A percentile compares a stretch with the other conserved stretches of the same genome.
Evolutionary conservation across 176 grass and related monocot species (phyloP).

Genomic region (Oryza coarctata): DNA sequence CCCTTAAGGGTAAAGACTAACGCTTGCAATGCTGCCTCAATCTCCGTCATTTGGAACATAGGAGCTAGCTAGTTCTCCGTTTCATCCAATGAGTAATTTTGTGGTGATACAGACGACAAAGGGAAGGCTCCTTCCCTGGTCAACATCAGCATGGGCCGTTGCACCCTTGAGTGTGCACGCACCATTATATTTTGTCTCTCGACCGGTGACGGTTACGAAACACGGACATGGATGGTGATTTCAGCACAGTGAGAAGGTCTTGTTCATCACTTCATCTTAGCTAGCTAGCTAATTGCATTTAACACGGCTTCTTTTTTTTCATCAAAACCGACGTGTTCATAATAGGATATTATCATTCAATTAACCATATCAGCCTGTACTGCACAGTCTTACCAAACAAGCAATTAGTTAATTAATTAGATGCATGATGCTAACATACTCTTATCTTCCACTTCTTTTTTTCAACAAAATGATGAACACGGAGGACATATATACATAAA

Average conservation of each 20-base stretch:
- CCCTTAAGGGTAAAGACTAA: slow-evolving; percentile 36
- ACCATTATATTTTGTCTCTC: slow-evolving; percentile 16
- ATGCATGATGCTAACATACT: slow-evolving; percentile 14
- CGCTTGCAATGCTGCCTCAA: slow-evolving; percentile 2
- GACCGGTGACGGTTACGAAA: slow-evolving; percentile 31
- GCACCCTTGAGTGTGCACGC: slow-evolving; percentile 26
- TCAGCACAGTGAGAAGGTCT: not conserved
- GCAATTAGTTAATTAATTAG: not conserved
- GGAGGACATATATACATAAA: not conserved
- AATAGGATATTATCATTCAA: not conserved
- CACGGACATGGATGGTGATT: not conserved
- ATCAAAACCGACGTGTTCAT: slow-evolving; percentile 1
- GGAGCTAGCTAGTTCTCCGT: not conserved
- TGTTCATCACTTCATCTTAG: not conserved
- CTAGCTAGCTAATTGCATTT: slow-evolving; percentile 13
- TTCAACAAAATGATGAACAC: not conserved
- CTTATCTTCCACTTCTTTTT: not conserved
- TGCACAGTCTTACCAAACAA: not conserved
- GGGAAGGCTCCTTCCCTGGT: slow-evolving; percentile 46
- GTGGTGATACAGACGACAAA: slow-evolving; percentile 40
- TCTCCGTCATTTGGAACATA: slow-evolving; percentile 46
- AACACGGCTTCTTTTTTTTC: slow-evolving; percentile 17
- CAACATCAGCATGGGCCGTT: slow-evolving; percentile 41
- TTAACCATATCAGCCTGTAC: not conserved
- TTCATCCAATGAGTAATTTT: slow-evolving; percentile 47